Evolutionary conservation across 208 protist genomes (phyloP).

Genomic region (Porcisia deanei): DNA sequence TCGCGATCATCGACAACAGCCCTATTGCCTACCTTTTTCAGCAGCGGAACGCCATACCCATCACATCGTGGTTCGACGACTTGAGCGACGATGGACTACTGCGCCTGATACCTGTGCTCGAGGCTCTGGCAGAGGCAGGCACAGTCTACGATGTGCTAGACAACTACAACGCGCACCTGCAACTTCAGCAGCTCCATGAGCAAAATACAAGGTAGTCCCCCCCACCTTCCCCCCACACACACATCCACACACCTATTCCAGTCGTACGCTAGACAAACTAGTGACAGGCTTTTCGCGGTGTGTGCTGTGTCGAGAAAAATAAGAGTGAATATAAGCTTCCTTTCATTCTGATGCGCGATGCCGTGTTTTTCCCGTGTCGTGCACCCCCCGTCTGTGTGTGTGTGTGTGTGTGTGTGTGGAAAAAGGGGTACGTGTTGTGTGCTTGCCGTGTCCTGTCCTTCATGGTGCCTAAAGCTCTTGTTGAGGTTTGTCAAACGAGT

Average conservation of each 20-base stretch:
- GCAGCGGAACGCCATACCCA: constrained; percentile 89
- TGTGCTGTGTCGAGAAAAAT: neutral
- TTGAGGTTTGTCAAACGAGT: neutral
- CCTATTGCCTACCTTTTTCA: constrained; percentile 92
- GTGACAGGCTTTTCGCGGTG: neutral
- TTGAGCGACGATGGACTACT: constrained; percentile 64
- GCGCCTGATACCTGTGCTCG: constrained; percentile 73
- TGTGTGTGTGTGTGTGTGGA: neutral
- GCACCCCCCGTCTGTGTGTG: neutral
- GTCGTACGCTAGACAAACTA: neutral
- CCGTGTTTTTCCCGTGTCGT: too few species aligned
- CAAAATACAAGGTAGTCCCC: neutral
- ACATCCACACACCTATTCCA: too few species aligned
- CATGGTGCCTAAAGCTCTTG: neutral
- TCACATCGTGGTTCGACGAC: constrained; percentile 91
- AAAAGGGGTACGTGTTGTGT: neutral
- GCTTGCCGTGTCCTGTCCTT: neutral
- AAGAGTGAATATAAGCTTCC: too few species aligned
- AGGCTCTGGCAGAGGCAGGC: constrained; percentile 62
- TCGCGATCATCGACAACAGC: constrained; percentile 90
- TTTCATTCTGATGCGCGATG: too few species aligned
- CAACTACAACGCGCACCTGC: constrained; percentile 80
- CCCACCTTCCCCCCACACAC: neutral
- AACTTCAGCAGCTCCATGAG: constrained; percentile 56
- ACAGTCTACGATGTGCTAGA: constrained; percentile 85